Conservation (phyloP, 257 asterid genomes). For the Gentiana straminea region DNA sequence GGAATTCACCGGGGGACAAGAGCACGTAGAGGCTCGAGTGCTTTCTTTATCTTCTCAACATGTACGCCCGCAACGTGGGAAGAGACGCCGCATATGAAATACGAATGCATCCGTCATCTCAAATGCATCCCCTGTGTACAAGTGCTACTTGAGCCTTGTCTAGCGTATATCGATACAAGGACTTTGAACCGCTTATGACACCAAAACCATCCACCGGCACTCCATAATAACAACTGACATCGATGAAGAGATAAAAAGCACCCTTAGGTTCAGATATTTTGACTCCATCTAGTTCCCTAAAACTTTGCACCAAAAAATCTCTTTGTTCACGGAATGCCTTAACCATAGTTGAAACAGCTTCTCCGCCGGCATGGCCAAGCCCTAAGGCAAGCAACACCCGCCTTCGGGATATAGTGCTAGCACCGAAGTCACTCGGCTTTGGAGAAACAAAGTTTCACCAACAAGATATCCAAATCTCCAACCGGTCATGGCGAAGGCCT, state of each 20-base stretch:
- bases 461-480: conserved; percentile 97
- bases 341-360: conserved; percentile 66
- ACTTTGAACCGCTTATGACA: conserved; percentile 51
- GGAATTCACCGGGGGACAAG: conserved; percentile 29
- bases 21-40: conserved; percentile 44
- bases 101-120: conserved; percentile 84
- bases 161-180: conserved; percentile 77
- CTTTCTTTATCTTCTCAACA: conserved; percentile 48
- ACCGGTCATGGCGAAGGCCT: conserved; percentile 98
- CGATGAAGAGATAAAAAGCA: conserved; percentile 89
- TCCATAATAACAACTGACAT: conserved; percentile 76
- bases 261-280: conserved; percentile 94
- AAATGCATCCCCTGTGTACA: conserved; percentile 85
- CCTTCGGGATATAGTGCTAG: conserved; percentile 93
- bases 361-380: conserved; percentile 95
- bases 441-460: conserved; percentile 84
- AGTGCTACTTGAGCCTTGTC: conserved; percentile 94
- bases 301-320: conserved; percentile 71
- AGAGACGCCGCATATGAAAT: conserved; percentile 81
- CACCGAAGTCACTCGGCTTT: conserved; percentile 99
- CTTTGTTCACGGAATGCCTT: conserved; percentile 88
- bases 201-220: conserved; percentile 59
- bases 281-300: conserved; percentile 62
- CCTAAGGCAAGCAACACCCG: conserved; percentile 89
- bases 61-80: conserved; percentile 57